A percentile compares a stretch with the other conserved stretches of the same genome.
phyloP scores from a whole-genome alignment of 208 protist genomes.

The Trypanosoma platydactyli region DNA sequence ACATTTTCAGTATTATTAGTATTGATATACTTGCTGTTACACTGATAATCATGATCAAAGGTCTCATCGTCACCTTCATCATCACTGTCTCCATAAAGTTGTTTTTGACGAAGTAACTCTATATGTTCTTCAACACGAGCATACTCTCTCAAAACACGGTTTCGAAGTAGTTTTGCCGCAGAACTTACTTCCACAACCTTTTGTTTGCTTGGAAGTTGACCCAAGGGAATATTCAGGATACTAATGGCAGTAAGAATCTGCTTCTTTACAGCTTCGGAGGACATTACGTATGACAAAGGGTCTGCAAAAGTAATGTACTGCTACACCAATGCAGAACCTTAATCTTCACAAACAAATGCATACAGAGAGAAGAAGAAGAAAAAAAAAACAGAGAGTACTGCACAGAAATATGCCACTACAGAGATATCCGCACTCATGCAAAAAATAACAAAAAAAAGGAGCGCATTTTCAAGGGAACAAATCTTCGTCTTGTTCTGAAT shows the following conservation, averaged over 20 bases:
- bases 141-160: conserved; percentile 75
- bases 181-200: conserved; percentile 54
- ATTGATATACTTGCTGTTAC: conserved; percentile 3
- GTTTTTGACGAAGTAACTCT: conserved; percentile 51
- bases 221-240: conserved; percentile 56
- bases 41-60: too few species aligned
- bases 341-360: background rate
- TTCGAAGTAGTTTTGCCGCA: conserved; percentile 75
- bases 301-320: background rate
- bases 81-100: conserved; percentile 54
- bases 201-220: conserved; percentile 31
- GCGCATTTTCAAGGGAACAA: too few species aligned
- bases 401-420: background rate
- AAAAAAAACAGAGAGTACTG: background rate
- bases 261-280: conserved; percentile 60
- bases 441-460: too few species aligned
- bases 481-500: background rate
- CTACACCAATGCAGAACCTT: background rate
- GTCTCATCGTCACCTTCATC: conserved; percentile 36
- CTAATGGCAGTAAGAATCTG: conserved; percentile 69
- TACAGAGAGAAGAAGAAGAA: background rate
- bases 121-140: conserved; percentile 60
- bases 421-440: too few species aligned
- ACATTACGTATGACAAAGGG: conserved; percentile 38
- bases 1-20: conserved; percentile 41